phyloP scores from a whole-genome alignment of 306 rosid genomes.

The Dryas drummondii region DNA sequence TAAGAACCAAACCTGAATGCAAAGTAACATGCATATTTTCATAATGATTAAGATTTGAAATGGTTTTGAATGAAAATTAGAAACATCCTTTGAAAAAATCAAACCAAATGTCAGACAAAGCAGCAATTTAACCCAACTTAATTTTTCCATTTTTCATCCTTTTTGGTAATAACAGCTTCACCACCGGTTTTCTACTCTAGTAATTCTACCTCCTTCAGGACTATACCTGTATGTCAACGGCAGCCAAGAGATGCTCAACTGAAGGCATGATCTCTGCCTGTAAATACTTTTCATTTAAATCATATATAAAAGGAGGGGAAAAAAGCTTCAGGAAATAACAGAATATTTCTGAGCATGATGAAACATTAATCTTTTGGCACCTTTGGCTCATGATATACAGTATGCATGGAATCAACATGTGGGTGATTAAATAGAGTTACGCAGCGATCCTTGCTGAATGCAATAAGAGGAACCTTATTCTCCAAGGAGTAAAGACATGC shows the following conservation, averaged over 20 bases:
- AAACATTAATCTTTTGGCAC: slow-evolving; percentile 28
- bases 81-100: background rate
- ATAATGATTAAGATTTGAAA: background rate
- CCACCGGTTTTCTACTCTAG: background rate
- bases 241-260: slow-evolving; percentile 67
- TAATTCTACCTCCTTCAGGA: background rate
- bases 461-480: slow-evolving; percentile 74
- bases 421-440: slow-evolving; percentile 81
- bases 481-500: slow-evolving; percentile 76
- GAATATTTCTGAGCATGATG: background rate
- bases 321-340: slow-evolving; percentile 16
- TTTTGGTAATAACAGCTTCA: background rate
- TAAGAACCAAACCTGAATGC: background rate
- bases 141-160: too few relatives aligned
- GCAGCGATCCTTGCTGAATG: slow-evolving; percentile 79
- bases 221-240: slow-evolving; percentile 77
- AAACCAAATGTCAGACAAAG: background rate
- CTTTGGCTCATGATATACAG: slow-evolving; percentile 85
- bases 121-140: background rate
- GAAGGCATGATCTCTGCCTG: slow-evolving; percentile 91
- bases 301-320: slow-evolving; percentile 4
- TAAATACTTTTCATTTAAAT: slow-evolving; percentile 29
- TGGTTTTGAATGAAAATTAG: background rate
- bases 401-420: slow-evolving; percentile 69
- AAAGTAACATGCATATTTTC: background rate